phyloP scores from a whole-genome alignment of 108 stramenopile genomes.

The Skeletonema potamos region DNA sequence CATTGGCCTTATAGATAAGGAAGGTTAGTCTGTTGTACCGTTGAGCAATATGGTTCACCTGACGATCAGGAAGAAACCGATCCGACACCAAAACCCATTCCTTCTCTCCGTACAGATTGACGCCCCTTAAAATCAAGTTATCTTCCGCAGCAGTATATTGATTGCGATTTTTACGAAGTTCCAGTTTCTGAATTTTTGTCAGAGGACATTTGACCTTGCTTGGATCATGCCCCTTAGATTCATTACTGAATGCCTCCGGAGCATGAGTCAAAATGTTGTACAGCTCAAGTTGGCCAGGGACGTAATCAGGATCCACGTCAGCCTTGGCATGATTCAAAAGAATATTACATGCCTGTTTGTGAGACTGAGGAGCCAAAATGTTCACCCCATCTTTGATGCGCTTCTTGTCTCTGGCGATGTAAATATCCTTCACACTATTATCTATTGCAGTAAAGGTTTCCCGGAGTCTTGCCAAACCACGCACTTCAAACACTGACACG shows the following conservation, averaged over 20 bases:
- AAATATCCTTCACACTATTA: conserved; percentile 57
- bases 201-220: conserved; percentile 45
- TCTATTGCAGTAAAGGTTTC: conserved; percentile 80
- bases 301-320: conserved; percentile 41
- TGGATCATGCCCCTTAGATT: conserved; percentile 20
- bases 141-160: conserved; percentile 84
- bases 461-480: conserved; percentile 62
- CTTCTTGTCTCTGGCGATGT: conserved; percentile 23
- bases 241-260: conserved; percentile 55
- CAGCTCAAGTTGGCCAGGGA: conserved; percentile 60
- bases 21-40: conserved; percentile 82
- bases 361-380: conserved; percentile 45
- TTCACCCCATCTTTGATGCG: conserved; percentile 24
- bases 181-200: conserved; percentile 48
- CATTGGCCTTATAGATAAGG: conserved; percentile 78
- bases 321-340: conserved; percentile 68
- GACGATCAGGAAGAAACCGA: conserved; percentile 80
- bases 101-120: conserved; percentile 84
- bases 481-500: conserved; percentile 72
- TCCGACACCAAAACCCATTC: conserved; percentile 87
- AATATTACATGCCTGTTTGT: conserved; percentile 65
- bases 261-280: conserved; percentile 57
- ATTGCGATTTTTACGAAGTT: conserved; percentile 61
- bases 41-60: conserved; percentile 75
- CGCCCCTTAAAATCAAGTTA: conserved; percentile 60